These are phyloP conservation scores for Cicer yamashitae DNA, from an alignment of 306 rosid species.

Conservation along the genomic window DNA sequence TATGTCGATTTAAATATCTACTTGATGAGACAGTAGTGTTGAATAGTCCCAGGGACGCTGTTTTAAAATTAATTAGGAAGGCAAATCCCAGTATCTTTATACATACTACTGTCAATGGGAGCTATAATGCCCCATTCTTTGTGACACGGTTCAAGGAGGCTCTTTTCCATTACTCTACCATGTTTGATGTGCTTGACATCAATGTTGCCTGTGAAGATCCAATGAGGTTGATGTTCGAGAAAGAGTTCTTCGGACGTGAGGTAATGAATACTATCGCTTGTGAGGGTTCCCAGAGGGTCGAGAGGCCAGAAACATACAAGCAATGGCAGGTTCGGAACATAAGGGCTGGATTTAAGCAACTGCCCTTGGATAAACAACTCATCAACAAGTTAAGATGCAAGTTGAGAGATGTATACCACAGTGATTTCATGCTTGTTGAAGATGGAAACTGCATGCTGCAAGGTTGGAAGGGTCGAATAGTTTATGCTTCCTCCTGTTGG, in stretches of 20 bases:
- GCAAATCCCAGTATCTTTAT: constrained; percentile 74
- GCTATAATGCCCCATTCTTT: constrained; percentile 80
- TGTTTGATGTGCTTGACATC: constrained; percentile 63
- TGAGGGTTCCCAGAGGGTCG: constrained; percentile 74
- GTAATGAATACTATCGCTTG: constrained; percentile 77
- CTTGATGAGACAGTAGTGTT: constrained; percentile 69
- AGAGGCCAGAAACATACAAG: constrained; percentile 85
- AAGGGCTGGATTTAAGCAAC: constrained; percentile 70
- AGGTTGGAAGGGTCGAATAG: constrained; percentile 85
- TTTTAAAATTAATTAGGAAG: constrained; percentile 67
- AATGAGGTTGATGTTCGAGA: constrained; percentile 64
- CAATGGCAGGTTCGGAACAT: constrained; percentile 67
- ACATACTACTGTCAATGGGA: constrained; percentile 60
- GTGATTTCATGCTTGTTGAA: constrained; percentile 70
- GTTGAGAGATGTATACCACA: constrained; percentile 63
- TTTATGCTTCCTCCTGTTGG: constrained; percentile 79
- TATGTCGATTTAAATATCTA: constrained; percentile 57
- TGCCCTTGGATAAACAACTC: constrained; percentile 54
- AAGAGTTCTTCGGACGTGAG: constrained; percentile 68
- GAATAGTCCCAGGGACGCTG: constrained; percentile 71
- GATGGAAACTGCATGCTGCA: constrained; percentile 76
- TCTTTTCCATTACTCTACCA: constrained; percentile 70
- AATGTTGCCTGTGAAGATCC: constrained; percentile 35
- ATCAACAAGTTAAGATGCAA: constrained; percentile 42
- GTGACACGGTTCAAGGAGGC: constrained; percentile 79